These are phyloP conservation scores for Leccinum rimulosum DNA, from an alignment of 768 basidiomycete genomes.

Conservation along the genomic window DNA sequence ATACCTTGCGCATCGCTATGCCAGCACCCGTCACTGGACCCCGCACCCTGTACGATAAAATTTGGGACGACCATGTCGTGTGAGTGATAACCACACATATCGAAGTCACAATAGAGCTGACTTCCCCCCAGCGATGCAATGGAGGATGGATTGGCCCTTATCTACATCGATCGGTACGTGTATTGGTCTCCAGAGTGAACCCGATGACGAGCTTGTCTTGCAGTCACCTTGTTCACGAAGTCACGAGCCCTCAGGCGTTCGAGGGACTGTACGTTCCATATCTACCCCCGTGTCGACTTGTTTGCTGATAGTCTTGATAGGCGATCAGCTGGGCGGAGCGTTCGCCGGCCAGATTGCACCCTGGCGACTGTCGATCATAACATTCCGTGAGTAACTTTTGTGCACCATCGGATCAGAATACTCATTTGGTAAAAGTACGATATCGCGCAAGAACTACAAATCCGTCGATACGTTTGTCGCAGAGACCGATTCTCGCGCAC, in stretches of 20 bases:
- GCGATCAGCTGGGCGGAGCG: constrained; percentile 69
- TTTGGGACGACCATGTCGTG: constrained; percentile 97
- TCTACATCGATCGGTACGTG: constrained; percentile 78
- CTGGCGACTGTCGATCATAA: constrained; percentile 89
- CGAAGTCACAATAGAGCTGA: constrained; percentile 7
- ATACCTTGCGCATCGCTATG: constrained; percentile 36
- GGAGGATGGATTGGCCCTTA: constrained; percentile 73
- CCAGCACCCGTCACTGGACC: constrained; percentile 57
- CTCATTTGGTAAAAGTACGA: constrained; percentile 45
- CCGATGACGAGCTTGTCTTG: not conserved
- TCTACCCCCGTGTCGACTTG: not conserved
- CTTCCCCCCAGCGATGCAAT: constrained; percentile 53
- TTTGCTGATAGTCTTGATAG: constrained; percentile 34
- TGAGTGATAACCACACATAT: constrained; percentile 36
- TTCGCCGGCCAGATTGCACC: constrained; percentile 85
- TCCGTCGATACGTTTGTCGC: constrained; percentile 70
- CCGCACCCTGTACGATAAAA: constrained; percentile 95
- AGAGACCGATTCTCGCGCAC: constrained; percentile 83
- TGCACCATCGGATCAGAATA: not conserved
- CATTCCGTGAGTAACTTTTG: constrained; percentile 59
- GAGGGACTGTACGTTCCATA: constrained; percentile 65
- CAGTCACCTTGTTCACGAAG: constrained; percentile 78
- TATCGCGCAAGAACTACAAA: constrained; percentile 72
- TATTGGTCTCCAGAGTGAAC: not conserved
- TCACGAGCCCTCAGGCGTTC: constrained; percentile 92